Percentiles rank a stretch among this genome's conserved stretches.
These are phyloP conservation scores for Pichia cactophila DNA, from an alignment of 1,139 yeast genomes.

Conservation along the genomic window DNA sequence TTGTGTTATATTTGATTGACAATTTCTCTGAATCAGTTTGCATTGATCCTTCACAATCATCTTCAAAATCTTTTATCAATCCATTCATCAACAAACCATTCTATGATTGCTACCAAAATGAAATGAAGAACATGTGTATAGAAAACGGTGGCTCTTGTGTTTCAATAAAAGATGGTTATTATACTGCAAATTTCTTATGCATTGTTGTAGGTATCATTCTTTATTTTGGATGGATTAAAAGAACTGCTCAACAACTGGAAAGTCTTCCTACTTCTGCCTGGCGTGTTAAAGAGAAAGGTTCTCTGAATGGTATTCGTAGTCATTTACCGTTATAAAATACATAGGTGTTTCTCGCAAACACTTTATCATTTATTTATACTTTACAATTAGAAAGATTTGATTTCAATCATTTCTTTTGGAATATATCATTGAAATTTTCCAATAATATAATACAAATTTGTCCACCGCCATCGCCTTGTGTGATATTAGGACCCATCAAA, in stretches of 20 bases:
- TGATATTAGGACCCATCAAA: constrained; percentile 29
- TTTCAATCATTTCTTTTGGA: constrained; percentile 2
- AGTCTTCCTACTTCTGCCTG: constrained; percentile 58
- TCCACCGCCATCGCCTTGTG: constrained; percentile 28
- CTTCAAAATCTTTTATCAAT: constrained; percentile 9
- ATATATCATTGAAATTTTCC: constrained; percentile 23
- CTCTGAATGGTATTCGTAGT: constrained; percentile 10
- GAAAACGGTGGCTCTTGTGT: constrained; percentile 49
- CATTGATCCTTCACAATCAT: constrained; percentile 14
- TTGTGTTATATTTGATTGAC: constrained; percentile 75
- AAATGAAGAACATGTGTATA: constrained; percentile 42
- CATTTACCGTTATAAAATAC: constrained; percentile 9
- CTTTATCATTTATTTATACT: neutral
- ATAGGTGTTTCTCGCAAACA: neutral
- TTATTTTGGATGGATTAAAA: constrained; percentile 59
- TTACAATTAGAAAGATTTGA: neutral
- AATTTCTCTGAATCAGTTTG: constrained; percentile 64
- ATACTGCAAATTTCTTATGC: constrained; percentile 67
- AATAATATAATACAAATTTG: constrained; percentile 27
- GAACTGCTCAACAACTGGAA: constrained; percentile 51
- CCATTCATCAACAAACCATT: constrained; percentile 29
- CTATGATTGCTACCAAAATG: constrained; percentile 34
- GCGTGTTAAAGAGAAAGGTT: constrained; percentile 39
- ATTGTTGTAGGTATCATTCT: constrained; percentile 58
- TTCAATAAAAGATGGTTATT: constrained; percentile 72